Evolutionary conservation across 768 basidiomycete genomes (phyloP).

Genomic region (Fistulinella prunicolor): DNA sequence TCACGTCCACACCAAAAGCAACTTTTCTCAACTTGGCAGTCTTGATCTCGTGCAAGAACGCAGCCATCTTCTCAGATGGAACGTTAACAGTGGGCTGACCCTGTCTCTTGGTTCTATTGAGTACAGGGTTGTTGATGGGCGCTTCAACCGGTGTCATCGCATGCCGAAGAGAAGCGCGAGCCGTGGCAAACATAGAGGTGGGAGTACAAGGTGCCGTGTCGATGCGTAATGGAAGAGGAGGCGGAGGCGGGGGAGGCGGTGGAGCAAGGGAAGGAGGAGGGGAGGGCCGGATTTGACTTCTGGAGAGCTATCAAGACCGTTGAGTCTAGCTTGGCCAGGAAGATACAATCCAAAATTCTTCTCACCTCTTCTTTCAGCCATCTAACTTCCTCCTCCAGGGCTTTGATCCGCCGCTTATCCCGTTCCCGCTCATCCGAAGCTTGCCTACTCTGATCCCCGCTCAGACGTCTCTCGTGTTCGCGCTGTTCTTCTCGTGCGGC

Average conservation of each 20-base stretch:
- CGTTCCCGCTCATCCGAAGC: conserved; percentile 41
- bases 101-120: conserved; percentile 37
- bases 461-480: conserved; percentile 40
- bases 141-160: conserved; percentile 53
- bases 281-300: conserved; percentile 27
- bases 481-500: conserved; percentile 53
- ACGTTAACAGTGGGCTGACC: conserved; percentile 72
- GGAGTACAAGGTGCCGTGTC: conserved; percentile 30
- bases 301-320: conserved; percentile 41
- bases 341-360: not conserved
- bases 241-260: conserved; percentile 44
- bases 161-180: conserved; percentile 66
- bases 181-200: conserved; percentile 47
- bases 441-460: conserved; percentile 33
- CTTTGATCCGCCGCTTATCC: conserved; percentile 62
- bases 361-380: conserved; percentile 56
- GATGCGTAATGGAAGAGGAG: conserved; percentile 33
- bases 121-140: conserved; percentile 54
- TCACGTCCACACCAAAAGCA: conserved; percentile 20
- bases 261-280: conserved; percentile 20
- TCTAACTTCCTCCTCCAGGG: conserved; percentile 64
- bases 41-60: conserved; percentile 79
- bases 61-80: conserved; percentile 78
- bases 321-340: not conserved
- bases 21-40: conserved; percentile 65